Evolutionary conservation across 1,139 yeast genomes (phyloP).

Genomic region (Nakaseomyces sp.): DNA sequence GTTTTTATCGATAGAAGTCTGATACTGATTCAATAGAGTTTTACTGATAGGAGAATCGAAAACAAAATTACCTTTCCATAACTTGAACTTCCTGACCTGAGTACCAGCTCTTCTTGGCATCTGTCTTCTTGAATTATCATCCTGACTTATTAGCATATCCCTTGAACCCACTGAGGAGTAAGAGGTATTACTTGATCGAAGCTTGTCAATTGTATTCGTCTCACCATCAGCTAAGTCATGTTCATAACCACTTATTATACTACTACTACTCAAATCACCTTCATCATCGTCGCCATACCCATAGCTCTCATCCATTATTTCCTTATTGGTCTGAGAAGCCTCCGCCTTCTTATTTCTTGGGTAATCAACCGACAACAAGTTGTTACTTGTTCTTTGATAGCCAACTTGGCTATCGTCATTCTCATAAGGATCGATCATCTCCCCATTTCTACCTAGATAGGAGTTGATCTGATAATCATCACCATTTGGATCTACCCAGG

Average conservation of each 20-base stretch:
- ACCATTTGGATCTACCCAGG: slow-evolving; percentile 29
- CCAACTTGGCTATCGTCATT: slow-evolving; percentile 5
- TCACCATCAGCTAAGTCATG: slow-evolving; percentile 27
- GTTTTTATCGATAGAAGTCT: slow-evolving; percentile 32
- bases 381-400: not conserved
- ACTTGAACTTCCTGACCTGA: slow-evolving; percentile 26
- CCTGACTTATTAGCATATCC: slow-evolving; percentile 13
- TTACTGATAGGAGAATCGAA: slow-evolving; percentile 60
- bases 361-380: slow-evolving; percentile 1
- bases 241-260: slow-evolving; percentile 12
- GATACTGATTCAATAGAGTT: slow-evolving; percentile 43
- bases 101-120: slow-evolving; percentile 23
- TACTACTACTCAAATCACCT: slow-evolving; percentile 11
- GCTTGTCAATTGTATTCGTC: slow-evolving; percentile 18
- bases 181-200: slow-evolving; percentile 10
- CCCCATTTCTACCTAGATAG: slow-evolving; percentile 29
- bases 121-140: slow-evolving; percentile 12
- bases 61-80: slow-evolving; percentile 51
- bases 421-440: slow-evolving; percentile 30
- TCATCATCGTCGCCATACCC: slow-evolving; percentile 11
- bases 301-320: slow-evolving; percentile 6
- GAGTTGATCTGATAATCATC: slow-evolving; percentile 32
- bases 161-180: slow-evolving; percentile 16
- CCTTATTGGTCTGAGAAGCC: not conserved
- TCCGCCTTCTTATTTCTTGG: not conserved